Percentiles rank a stretch among this genome's conserved stretches.
Evolutionary conservation across 2,329 filamentous ascomycete genomes (phyloP).

Genomic region (Pyricularia pennisetigena): DNA sequence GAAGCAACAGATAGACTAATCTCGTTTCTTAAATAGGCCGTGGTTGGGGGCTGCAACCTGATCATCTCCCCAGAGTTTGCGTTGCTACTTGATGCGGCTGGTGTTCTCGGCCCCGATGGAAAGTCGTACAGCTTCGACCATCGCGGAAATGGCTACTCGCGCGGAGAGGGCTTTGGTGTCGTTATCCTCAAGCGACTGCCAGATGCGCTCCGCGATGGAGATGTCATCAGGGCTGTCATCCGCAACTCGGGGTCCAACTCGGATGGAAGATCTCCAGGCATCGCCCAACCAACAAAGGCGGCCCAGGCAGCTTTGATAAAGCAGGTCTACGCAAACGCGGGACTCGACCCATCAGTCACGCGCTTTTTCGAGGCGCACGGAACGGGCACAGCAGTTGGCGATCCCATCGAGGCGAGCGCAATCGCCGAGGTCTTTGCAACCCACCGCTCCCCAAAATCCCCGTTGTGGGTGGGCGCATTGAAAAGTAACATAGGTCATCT

Average conservation of each 20-base stretch:
- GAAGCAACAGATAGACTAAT: background rate
- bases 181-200: conserved; percentile 40
- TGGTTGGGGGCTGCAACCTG: conserved; percentile 15
- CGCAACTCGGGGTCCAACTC: conserved; percentile 21
- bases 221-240: conserved; percentile 28
- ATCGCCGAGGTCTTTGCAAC: conserved; percentile 8
- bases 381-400: conserved; percentile 27
- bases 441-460: conserved; percentile 5
- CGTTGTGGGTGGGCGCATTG: conserved; percentile 14
- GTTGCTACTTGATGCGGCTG: conserved; percentile 9
- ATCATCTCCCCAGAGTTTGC: conserved; percentile 11
- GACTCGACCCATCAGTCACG: conserved; percentile 14
- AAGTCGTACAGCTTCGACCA: conserved; percentile 24
- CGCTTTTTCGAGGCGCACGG: conserved; percentile 26
- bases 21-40: conserved; percentile 8
- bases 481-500: conserved; percentile 19
- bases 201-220: conserved; percentile 31
- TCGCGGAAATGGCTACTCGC: conserved; percentile 35
- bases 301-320: conserved; percentile 23
- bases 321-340: conserved; percentile 19
- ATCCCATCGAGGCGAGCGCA: conserved; percentile 12
- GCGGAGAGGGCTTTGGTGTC: conserved; percentile 41
- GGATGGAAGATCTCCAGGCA: conserved; percentile 18
- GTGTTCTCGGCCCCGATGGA: conserved; percentile 11
- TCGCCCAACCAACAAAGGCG: conserved; percentile 20